Evolutionary conservation across 2,329 filamentous ascomycete species (phyloP).

Genomic region (Colletotrichum brevisporum): DNA sequence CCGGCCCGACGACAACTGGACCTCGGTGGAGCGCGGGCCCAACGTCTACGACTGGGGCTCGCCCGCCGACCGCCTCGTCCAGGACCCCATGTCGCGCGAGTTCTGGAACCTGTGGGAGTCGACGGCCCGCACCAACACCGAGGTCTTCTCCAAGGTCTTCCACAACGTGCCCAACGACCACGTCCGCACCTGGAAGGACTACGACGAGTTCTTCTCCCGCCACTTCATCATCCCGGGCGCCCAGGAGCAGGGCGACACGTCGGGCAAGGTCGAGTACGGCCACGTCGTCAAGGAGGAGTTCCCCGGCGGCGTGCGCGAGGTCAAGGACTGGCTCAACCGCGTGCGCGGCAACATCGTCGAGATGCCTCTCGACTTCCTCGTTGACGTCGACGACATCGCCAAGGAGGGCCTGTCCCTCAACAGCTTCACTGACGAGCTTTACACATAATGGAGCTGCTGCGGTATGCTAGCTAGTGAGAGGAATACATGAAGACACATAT

Average conservation of each 20-base stretch:
- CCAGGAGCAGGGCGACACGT: slow-evolving; percentile 50
- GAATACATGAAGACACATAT: not conserved
- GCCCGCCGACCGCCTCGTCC: slow-evolving; percentile 76
- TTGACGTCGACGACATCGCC: slow-evolving; percentile 86
- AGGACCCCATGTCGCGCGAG: slow-evolving; percentile 78
- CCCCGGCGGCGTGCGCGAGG: slow-evolving; percentile 77
- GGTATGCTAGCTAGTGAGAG: not conserved
- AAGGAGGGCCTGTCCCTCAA: slow-evolving; percentile 84
- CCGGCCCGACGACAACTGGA: slow-evolving; percentile 79
- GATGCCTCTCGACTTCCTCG: slow-evolving; percentile 92
- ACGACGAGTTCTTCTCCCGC: slow-evolving; percentile 77
- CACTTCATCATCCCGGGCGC: slow-evolving; percentile 73
- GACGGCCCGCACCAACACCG: slow-evolving; percentile 83
- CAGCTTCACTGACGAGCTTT: slow-evolving; percentile 78
- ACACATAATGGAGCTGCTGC: slow-evolving; percentile 63
- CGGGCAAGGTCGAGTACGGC: slow-evolving; percentile 82
- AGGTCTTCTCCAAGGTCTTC: slow-evolving; percentile 86
- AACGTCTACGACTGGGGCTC: slow-evolving; percentile 84
- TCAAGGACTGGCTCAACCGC: slow-evolving; percentile 78
- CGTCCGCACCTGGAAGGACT: slow-evolving; percentile 80
- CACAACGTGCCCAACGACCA: slow-evolving; percentile 80
- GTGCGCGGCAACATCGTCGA: slow-evolving; percentile 83
- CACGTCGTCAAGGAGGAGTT: slow-evolving; percentile 90
- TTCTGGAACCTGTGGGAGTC: slow-evolving; percentile 81
- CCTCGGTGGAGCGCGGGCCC: slow-evolving; percentile 76